phyloP scores from a whole-genome alignment of 2,329 filamentous ascomycete species.

The Aspergillus latus region DNA sequence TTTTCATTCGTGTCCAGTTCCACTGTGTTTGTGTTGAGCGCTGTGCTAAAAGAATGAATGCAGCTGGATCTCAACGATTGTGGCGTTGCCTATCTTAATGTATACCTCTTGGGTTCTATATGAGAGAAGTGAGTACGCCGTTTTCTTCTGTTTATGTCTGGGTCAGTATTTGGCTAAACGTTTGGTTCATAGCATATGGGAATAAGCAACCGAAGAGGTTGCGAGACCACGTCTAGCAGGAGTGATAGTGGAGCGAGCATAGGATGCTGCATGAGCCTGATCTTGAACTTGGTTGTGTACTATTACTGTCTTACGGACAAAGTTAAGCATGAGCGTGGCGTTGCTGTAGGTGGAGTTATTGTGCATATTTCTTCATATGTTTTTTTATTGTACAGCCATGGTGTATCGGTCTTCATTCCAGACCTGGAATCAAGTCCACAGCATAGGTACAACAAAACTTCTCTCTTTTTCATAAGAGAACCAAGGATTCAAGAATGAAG shows the following conservation, averaged over 20 bases:
- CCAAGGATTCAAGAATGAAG: no score
- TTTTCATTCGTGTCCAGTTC: no score
- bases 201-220: conserved; percentile 24
- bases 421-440: no score
- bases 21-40: neutral
- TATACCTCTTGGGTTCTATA: conserved; percentile 36
- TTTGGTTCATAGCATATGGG: conserved; percentile 25
- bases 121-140: conserved; percentile 31
- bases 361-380: no score
- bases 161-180: neutral
- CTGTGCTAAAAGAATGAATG: neutral
- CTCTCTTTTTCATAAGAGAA: no score
- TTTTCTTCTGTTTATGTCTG: neutral
- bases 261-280: neutral
- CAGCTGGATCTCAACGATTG: conserved; percentile 36
- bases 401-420: no score
- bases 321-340: neutral
- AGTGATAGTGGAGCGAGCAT: neutral
- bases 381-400: no score
- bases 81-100: conserved; percentile 34
- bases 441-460: no score
- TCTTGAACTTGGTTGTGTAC: neutral
- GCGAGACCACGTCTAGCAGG: neutral
- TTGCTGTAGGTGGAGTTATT: neutral
- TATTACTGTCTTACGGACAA: neutral